Base-by-base conservation (phyloP, 208 protist species). In the Acanthamoeba rhysodes region DNA sequence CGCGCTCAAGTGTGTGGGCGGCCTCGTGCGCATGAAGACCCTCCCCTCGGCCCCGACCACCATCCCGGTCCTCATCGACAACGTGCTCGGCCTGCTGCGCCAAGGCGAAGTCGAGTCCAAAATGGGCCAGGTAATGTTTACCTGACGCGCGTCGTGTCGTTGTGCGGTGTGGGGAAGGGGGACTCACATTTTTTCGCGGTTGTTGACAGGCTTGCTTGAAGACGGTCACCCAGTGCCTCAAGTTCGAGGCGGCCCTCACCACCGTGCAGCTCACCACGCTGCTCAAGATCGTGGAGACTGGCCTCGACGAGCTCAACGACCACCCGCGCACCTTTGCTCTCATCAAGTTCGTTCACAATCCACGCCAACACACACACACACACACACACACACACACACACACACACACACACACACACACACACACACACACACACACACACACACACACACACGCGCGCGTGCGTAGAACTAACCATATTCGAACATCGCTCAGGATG, bases 291-390 rank as follows among this genome's bases (percentile, higher is more conserved):
- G 74, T 82, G 18, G 74, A 50, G 24, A 29, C 37, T 16, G 32
- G 74, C 82, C 72, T 94, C 29, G 90, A 94, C 32, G 68, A 94
- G 48, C 90, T 94, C 20, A 57, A 94, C 59, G 55, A 94, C 29
- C 90, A 94, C 18, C 6, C 64, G 27, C 90, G 90, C 29, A 94
- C 90, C 27, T 94, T 94, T 62, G 45, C 59, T 14, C 90, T 94
- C 50, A 53, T 94, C 59, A 94, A 94, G 74, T 82, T 32, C 66
- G 24, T 37, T 78, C 18, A 37, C 24, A 18, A 74, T 18, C 9
- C 66, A 57, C 53, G 16, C 53, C 9, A 4, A 57, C 53, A 57
- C 53, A 57, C 53, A 57, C 53, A 55, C 50, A 55, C 50, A 55
- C 50, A 55, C 50, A 55, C 50, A 55, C 50, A 55, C 50, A 55